Base-by-base conservation (phyloP, 1,284 basidiomycete species). In the Bjerkandera adusta region DNA sequence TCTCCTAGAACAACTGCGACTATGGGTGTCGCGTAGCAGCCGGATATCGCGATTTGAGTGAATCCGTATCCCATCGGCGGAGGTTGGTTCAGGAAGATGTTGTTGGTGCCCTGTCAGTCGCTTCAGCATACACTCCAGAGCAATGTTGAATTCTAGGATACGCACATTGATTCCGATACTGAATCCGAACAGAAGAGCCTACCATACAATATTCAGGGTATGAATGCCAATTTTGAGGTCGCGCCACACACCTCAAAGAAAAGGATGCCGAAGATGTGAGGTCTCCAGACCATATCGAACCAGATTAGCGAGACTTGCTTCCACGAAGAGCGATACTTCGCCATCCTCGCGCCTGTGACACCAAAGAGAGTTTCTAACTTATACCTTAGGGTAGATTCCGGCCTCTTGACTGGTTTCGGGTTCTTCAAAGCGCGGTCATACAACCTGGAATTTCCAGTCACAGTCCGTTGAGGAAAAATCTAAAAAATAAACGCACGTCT, bases 1-100 rank as follows among this genome's bases (percentile, higher is more conserved):
- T 89, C 85, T 27, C 87, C 87, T 32, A 89, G 59, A n/a, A 88
- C 43, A 3, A 81, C 77, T 0, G 78, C 76, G 10, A 86, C 81
- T 47, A 86, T 79, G 1, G 84, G 83, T 3, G 83, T 83, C 11
- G 70, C 79, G 56, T 86, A 85, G 18, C 63, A 64, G 26, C 77
- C 82, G 16, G 81, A 73, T 42, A 82, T 73, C 10, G 68, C 70
- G 56, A 74, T 72, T 49, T 69, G 67, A 42, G 62, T 70, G 57
- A 79, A 79, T 2, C 78, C 83, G 51, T 77, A 86, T 0, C 85
- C 84, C 11, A 73, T 61, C 0, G 81, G 81, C 0, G 69, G 63
- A 0, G 82, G 81, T 0, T 68, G 68, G 2, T 77, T 79, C 15
- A 87, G 64, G 66, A 88, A 86, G 6, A 87, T 81, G 0, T 76